Conservation (phyloP, 2,329 filamentous ascomycete species). For the Botrytis elliptica region DNA sequence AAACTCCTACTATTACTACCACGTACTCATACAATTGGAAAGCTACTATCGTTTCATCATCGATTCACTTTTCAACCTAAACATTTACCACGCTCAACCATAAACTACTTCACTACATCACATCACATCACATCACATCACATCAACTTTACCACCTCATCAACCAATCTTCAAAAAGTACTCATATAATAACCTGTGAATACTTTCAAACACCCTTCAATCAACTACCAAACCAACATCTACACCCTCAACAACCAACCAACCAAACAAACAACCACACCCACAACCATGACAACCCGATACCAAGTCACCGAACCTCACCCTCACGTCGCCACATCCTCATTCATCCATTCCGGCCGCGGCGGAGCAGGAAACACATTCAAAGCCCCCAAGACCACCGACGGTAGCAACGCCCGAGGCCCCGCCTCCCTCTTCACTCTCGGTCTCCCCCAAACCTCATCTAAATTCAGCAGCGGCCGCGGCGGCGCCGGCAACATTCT, state of each 20-base stretch:
- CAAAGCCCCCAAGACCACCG: slow-evolving; percentile 35
- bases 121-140: not conserved
- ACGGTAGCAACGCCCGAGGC: slow-evolving; percentile 30
- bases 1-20: not conserved
- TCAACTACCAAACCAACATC: not conserved
- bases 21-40: not conserved
- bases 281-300: slow-evolving; percentile 25
- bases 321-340: slow-evolving; percentile 33
- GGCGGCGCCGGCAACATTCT: slow-evolving; percentile 40
- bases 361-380: slow-evolving; percentile 39
- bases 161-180: not conserved
- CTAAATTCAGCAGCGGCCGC: slow-evolving; percentile 36
- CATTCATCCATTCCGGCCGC: slow-evolving; percentile 36
- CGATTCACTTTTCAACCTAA: not conserved
- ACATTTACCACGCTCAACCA: not conserved
- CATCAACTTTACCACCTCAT: not conserved
- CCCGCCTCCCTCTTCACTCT: slow-evolving; percentile 36
- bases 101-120: not conserved
- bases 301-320: slow-evolving; percentile 39
- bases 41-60: not conserved
- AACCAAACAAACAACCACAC: not conserved
- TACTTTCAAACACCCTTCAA: not conserved
- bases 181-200: not conserved
- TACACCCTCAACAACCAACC: not conserved
- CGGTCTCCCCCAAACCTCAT: slow-evolving; percentile 32